phyloP scores from a whole-genome alignment of 1,284 basidiomycete species.

The Thelephora terrestris region DNA sequence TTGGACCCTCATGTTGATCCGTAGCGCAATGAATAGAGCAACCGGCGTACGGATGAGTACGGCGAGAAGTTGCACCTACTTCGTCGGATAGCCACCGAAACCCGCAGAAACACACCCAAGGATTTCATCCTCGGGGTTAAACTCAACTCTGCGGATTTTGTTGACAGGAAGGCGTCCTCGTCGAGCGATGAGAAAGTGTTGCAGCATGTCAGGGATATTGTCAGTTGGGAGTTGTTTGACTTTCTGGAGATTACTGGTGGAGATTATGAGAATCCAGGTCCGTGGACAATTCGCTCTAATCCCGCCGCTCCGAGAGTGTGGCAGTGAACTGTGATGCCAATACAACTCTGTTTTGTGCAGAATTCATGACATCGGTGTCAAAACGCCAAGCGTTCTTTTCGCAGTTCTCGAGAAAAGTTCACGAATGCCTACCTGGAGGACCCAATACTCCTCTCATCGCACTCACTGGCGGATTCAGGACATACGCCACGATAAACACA shows the following conservation, averaged over 20 bases:
- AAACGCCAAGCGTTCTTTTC: conserved; percentile 51
- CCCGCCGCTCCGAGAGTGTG: background rate
- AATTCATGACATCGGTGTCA: conserved; percentile 22
- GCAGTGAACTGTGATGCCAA: background rate
- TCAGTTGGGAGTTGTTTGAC: conserved; percentile 57
- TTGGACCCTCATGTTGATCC: background rate
- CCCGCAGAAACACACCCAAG: conserved; percentile 45
- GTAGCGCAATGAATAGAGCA: conserved; percentile 38
- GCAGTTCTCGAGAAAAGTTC: conserved; percentile 44
- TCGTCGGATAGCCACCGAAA: conserved; percentile 48
- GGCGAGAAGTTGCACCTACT: conserved; percentile 42
- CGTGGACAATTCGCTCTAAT: conserved; percentile 10
- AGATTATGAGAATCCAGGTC: conserved; percentile 75
- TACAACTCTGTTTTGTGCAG: conserved; percentile 7
- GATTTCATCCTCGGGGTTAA: conserved; percentile 80
- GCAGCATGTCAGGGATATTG: conserved; percentile 53
- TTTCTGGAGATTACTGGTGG: conserved; percentile 86
- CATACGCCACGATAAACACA: conserved; percentile 45
- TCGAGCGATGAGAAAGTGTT: conserved; percentile 33
- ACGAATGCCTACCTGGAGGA: conserved; percentile 30
- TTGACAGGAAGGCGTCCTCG: conserved; percentile 26
- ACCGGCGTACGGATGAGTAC: conserved; percentile 57
- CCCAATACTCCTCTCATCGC: conserved; percentile 45
- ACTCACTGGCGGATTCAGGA: conserved; percentile 73
- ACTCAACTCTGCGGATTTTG: conserved; percentile 81